phyloP scores from a whole-genome alignment of 23 red algal genomes.

The Pyropia haitanensis region DNA sequence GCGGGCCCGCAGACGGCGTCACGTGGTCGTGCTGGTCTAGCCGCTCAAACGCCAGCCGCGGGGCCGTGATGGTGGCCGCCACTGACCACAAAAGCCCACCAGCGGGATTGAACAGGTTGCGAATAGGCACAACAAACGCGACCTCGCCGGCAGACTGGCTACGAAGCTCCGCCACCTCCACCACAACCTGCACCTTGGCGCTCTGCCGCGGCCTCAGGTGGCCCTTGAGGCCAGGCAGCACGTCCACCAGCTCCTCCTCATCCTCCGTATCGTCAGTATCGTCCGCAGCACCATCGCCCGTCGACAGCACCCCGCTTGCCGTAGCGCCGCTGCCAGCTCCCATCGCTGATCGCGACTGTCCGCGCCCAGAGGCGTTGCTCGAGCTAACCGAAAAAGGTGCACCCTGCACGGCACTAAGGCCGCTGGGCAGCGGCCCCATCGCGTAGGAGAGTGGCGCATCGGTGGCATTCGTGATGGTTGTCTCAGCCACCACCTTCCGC shows the following conservation, averaged over 20 bases:
- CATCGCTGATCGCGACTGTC: too few relatives aligned
- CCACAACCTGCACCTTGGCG: too few relatives aligned
- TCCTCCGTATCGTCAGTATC: too few relatives aligned
- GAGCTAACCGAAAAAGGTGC: too few relatives aligned
- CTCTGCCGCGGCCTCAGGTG: too few relatives aligned
- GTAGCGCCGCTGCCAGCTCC: too few relatives aligned
- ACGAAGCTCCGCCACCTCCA: conserved; percentile 1
- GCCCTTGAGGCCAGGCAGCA: too few relatives aligned
- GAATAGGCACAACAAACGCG: not conserved
- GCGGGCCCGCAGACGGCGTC: not conserved
- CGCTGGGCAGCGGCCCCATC: not conserved
- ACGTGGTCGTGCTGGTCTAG: not conserved
- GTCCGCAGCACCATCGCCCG: too few relatives aligned
- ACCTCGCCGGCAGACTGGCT: not conserved
- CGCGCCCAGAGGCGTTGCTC: too few relatives aligned
- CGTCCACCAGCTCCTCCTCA: too few relatives aligned
- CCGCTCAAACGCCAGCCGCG: not conserved
- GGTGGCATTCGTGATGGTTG: not conserved
- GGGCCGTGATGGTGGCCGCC: not conserved
- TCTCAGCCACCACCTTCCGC: not conserved
- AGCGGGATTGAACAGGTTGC: not conserved
- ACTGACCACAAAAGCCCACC: not conserved
- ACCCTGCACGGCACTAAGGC: not conserved
- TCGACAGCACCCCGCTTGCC: too few relatives aligned
- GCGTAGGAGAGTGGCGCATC: not conserved